A percentile compares a stretch with the other conserved stretches of the same genome.
phyloP scores from a whole-genome alignment of 2,329 filamentous ascomycete species.

The Colletotrichum caudatum region DNA sequence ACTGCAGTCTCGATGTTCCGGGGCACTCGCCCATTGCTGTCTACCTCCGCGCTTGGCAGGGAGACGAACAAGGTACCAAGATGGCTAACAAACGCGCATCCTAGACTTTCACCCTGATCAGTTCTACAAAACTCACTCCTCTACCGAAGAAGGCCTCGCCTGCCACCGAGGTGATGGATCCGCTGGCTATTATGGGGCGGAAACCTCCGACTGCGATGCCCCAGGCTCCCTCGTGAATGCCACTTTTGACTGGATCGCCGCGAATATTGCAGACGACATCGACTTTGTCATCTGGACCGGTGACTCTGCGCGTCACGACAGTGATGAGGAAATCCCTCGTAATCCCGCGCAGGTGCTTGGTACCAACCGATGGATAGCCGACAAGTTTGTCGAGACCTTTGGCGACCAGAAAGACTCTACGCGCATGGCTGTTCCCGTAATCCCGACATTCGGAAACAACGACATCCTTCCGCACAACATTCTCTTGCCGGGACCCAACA shows the following conservation, averaged over 20 bases:
- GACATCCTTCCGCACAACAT: conserved; percentile 98
- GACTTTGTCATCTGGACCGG: conserved; percentile 96
- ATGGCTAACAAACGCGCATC: conserved; percentile 17
- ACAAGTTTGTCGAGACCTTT: conserved; percentile 83
- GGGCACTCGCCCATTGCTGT: conserved; percentile 3
- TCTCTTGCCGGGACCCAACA: conserved; percentile 85
- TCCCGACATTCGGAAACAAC: conserved; percentile 96
- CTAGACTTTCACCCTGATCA: conserved; percentile 92
- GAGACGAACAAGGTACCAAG: conserved; percentile 37
- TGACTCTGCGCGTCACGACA: conserved; percentile 90
- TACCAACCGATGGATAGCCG: conserved; percentile 80
- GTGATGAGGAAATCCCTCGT: conserved; percentile 83
- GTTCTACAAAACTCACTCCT: conserved; percentile 84
- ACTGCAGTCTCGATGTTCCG: neutral
- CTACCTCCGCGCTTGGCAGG: conserved; percentile 6
- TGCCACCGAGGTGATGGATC: conserved; percentile 85
- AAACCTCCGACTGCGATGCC: conserved; percentile 89
- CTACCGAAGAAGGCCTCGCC: conserved; percentile 73
- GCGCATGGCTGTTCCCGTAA: conserved; percentile 79
- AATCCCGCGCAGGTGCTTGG: conserved; percentile 79
- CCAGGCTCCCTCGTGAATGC: conserved; percentile 84
- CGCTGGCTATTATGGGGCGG: conserved; percentile 85
- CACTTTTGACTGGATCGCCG: conserved; percentile 89
- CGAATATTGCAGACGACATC: conserved; percentile 80
- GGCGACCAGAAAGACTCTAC: conserved; percentile 64